These are phyloP conservation scores for Solanum chacoense DNA, from an alignment of 305 asterid species.

Conservation along the genomic window DNA sequence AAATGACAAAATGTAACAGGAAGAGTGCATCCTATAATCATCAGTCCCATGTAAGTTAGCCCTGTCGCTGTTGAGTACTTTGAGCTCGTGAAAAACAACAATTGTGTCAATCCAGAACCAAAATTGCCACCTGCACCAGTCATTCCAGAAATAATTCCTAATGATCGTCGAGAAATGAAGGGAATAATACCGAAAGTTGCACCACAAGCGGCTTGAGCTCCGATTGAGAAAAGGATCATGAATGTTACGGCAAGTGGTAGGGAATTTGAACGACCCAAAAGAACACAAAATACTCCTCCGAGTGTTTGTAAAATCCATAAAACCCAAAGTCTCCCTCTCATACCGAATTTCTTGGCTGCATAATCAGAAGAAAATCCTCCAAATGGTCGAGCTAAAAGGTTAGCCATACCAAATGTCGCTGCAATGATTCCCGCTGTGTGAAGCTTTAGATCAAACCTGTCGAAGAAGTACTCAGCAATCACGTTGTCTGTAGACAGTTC, in stretches of 20 bases:
- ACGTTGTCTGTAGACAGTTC: conserved; percentile 36
- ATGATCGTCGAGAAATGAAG: conserved; percentile 23
- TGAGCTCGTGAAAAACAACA: conserved; percentile 20
- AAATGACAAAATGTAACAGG: conserved; percentile 27
- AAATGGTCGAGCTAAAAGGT: conserved; percentile 27
- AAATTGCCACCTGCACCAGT: conserved; percentile 31
- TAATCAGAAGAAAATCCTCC: conserved; percentile 29
- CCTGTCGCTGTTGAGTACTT: conserved; percentile 20
- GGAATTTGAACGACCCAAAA: conserved; percentile 15
- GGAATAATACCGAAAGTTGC: conserved; percentile 33
- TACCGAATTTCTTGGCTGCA: conserved; percentile 24
- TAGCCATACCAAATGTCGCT: conserved; percentile 30
- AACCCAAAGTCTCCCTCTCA: conserved; percentile 33
- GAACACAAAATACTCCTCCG: conserved; percentile 26
- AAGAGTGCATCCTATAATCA: conserved; percentile 27
- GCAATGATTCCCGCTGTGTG: conserved; percentile 33
- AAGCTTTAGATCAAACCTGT: conserved; percentile 19
- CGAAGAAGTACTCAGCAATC: conserved; percentile 38
- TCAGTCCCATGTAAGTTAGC: conserved; percentile 27
- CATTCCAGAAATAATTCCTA: conserved; percentile 27
- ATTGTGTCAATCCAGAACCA: conserved; percentile 30
- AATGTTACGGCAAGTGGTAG: conserved; percentile 12
- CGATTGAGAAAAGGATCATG: conserved; percentile 30
- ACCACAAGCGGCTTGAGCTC: conserved; percentile 33
- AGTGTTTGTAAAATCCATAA: conserved; percentile 25